Evolutionary conservation across 1,284 basidiomycete species (phyloP).

Genomic region (Marasmius oreades): DNA sequence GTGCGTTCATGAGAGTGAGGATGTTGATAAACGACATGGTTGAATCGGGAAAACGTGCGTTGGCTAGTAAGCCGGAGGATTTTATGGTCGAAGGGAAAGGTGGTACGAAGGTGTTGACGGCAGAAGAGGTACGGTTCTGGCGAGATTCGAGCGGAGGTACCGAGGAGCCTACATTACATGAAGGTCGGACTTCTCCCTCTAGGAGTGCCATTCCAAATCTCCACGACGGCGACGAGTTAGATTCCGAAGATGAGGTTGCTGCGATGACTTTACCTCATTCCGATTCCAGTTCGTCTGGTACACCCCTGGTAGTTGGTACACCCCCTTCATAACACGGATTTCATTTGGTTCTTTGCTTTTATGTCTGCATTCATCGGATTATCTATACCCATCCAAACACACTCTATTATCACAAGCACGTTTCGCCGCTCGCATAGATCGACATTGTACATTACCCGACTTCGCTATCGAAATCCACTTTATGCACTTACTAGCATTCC

Average conservation of each 20-base stretch:
- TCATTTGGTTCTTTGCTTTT: neutral
- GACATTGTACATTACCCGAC: neutral
- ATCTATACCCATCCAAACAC: neutral
- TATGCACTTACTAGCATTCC: neutral
- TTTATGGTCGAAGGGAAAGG: slow-evolving; percentile 40
- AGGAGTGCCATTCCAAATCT: slow-evolving; percentile 28
- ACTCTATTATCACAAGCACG: neutral
- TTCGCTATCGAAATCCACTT: neutral
- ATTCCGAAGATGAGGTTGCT: slow-evolving; percentile 36
- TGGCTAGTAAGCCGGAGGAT: slow-evolving; percentile 55
- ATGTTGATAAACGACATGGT: slow-evolving; percentile 61
- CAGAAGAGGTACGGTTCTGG: slow-evolving; percentile 66
- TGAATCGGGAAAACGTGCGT: slow-evolving; percentile 54
- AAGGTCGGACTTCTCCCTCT: slow-evolving; percentile 28
- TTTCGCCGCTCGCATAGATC: neutral
- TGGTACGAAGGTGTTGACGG: slow-evolving; percentile 64
- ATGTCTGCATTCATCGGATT: too few species aligned
- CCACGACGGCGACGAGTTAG: slow-evolving; percentile 17
- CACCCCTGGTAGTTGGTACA: slow-evolving; percentile 25
- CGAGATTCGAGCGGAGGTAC: slow-evolving; percentile 30
- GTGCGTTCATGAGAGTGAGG: slow-evolving; percentile 54
- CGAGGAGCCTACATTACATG: slow-evolving; percentile 21
- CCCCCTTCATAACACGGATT: neutral
- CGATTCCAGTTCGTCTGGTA: slow-evolving; percentile 29
- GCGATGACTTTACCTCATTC: slow-evolving; percentile 29